Evolutionary conservation across 139 green algal species (phyloP), one percentile per base, ranked within the genome.

Genomic region (Micractinium sp.): DNA sequence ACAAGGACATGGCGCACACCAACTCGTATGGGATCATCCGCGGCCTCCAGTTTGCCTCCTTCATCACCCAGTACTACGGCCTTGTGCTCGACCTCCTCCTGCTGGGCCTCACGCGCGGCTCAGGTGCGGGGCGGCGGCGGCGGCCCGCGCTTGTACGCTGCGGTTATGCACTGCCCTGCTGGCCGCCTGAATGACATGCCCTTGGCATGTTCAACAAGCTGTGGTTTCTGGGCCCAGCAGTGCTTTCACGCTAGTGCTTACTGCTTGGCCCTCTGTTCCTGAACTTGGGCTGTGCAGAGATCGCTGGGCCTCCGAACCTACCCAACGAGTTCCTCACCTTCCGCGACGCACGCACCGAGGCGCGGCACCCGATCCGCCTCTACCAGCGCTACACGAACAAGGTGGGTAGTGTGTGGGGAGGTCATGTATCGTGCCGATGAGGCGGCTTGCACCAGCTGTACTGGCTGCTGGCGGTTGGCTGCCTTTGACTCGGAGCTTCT

Each of bases 1-100:
- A 99, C 96, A 99, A 99, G 96, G 98, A 99, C 95, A 99, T 99
- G 98, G 94, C 93, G 35, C 98, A 99, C 94, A 99, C 97, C 87
- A 99, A 99, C 94, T 94, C 89, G 47, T 99, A 99, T 92, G 98
- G 98, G 83, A 94, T 99, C 87, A 97, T 99, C 88, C 94, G 98
- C 27, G 98, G 98, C 61, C 97, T 99, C 90, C 98, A 99, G 93
- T 99, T 99, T 90, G 93, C 96, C 2, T 97, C 94, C 31, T 99
- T 99, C 92, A 92, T 99, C 87, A 94, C 94, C 88, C 97, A 98
- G 93, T 99, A 98, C 94, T 99, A 99, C 80, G 98, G 97, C 66
- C 95, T 99, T 31, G 95, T 99, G 82, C 91, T 99, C 92, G 98
- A 99, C 94, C 93, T 99, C 90, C 94, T 99, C 81, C 90, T 99